These are phyloP conservation scores for Fusarium sp. DNA, from an alignment of 2,329 filamentous ascomycete genomes.

Conservation along the genomic window DNA sequence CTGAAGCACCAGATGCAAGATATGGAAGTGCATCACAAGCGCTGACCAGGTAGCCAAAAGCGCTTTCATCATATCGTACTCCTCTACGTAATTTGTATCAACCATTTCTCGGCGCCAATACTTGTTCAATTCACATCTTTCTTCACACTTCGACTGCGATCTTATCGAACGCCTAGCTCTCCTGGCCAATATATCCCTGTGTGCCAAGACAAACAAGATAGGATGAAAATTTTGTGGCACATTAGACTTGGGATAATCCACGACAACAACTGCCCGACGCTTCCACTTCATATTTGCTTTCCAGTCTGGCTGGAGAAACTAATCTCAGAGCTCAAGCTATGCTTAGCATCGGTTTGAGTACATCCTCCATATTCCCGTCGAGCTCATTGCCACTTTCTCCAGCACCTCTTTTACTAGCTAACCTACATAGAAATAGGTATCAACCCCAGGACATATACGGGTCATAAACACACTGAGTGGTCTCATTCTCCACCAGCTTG, in stretches of 20 bases:
- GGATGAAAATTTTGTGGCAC: constrained; percentile 5
- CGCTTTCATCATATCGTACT: background rate
- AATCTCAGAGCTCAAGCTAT: background rate
- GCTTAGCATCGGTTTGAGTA: background rate
- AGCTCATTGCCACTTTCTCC: background rate
- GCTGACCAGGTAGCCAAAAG: constrained; percentile 9
- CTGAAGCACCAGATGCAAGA: background rate
- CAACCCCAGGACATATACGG: constrained; percentile 3
- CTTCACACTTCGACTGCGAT: constrained; percentile 8
- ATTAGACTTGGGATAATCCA: background rate
- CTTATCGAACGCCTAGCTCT: background rate
- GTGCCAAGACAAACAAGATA: constrained; percentile 4
- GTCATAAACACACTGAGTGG: constrained; percentile 12
- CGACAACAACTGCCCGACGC: background rate
- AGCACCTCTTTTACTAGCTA: background rate
- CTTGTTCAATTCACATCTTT: background rate
- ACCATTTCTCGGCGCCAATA: background rate
- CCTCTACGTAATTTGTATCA: background rate
- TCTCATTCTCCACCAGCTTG: constrained; percentile 31
- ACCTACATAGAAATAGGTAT: background rate
- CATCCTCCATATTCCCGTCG: background rate
- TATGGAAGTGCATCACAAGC: constrained; percentile 1
- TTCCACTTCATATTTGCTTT: background rate
- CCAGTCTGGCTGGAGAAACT: background rate
- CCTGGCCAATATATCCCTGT: background rate